A percentile compares a stretch with the other conserved stretches of the same genome.
Evolutionary conservation across 495 filamentous ascomycete genomes (phyloP).

Genomic region (Schizothecium vesticola): DNA sequence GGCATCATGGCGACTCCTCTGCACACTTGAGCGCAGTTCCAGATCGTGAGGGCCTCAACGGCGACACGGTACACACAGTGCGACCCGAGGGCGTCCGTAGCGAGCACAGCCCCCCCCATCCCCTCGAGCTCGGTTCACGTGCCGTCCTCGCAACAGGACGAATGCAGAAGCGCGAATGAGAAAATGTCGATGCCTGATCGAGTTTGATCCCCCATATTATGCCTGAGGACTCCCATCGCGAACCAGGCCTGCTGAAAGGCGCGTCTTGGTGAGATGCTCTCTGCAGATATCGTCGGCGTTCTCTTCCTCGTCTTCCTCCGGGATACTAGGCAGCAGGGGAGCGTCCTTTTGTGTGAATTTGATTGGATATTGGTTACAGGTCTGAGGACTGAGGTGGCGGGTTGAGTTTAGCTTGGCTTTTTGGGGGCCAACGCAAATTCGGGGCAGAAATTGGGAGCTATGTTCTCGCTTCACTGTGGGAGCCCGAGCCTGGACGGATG

Average conservation of each 20-base stretch:
- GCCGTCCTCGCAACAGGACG: background rate
- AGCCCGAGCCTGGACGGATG: background rate
- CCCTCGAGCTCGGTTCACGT: background rate
- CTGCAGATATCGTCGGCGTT: background rate
- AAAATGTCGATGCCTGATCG: background rate
- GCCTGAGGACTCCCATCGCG: background rate
- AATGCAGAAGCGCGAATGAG: background rate
- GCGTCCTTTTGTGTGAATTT: background rate
- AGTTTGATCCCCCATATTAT: background rate
- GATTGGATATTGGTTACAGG: background rate
- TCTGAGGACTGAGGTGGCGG: background rate
- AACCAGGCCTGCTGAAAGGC: constrained; percentile 4
- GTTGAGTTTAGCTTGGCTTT: background rate
- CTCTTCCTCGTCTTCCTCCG: background rate
- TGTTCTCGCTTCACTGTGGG: background rate
- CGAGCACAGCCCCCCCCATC: background rate
- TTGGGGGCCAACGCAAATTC: background rate
- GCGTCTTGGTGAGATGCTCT: background rate
- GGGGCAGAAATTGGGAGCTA: background rate
- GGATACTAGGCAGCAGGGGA: background rate
- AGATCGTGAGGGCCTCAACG: background rate
- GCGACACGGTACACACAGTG: background rate
- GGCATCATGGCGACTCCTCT: background rate
- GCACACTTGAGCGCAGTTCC: background rate
- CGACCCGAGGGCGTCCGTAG: background rate